Base-by-base conservation (phyloP, 148 eudicot genomes). In the Persicaria tinctoria region DNA sequence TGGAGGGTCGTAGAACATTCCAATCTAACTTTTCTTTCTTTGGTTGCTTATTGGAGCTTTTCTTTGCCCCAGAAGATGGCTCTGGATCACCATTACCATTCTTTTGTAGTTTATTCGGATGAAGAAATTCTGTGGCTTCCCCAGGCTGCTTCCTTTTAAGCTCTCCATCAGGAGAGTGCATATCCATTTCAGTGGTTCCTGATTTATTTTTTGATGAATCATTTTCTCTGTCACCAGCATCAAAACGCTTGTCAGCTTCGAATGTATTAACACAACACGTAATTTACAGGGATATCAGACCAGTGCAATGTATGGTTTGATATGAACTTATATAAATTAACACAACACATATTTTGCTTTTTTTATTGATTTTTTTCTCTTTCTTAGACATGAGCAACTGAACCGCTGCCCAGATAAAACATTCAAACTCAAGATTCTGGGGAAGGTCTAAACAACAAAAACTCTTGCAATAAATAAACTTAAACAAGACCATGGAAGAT, bases 1-100 rank as follows among this genome's bases (percentile, higher is more conserved):
- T 89, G 9, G 88, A 81, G 71, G 85, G 87, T 68, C 90, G 84
- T 20, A 89, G 88, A 56, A 86, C 84, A 77, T 75, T 89, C 83
- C 84, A 89, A 74, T 89, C 88, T 10, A 89, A 83, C 84, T 85
- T 86, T 63, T 80, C 88, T 71, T 74, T 83, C 82, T 85, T 86
- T 23, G 70, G 71, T 62, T 81, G 76, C 79, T 83, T 84, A 8
- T 73, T 64, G 73, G 85, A 80, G 59, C 72, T 77, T 54, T 50
- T 79, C 70, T 66, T 66, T 66, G 18, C 32, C 6, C 70, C 70
- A 5, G 70, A 66, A 13, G 70, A 66, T 38, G 70, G 48, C n/a
- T 66, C 70, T 27, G 70, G 70, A 78, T 75, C 68, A 45, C 77
- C 77, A 17, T 32, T 66, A 72, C 78, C 79, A 17, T 63, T 72